phyloP scores from a whole-genome alignment of 1,284 basidiomycete species.

The Sanghuangporus baumii region DNA sequence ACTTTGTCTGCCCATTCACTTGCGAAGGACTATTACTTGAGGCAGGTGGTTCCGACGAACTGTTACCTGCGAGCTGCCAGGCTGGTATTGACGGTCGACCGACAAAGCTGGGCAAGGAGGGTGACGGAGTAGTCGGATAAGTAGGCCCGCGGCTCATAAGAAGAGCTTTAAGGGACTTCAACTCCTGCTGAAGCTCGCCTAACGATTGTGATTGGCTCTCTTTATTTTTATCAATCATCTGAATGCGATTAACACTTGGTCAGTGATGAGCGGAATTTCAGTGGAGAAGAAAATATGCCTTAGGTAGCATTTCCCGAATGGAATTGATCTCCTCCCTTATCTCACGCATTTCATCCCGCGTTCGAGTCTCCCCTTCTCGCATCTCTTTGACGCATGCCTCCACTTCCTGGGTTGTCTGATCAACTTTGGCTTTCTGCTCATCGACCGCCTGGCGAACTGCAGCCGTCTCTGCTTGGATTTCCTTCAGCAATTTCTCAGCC shows the following conservation, averaged over 20 bases:
- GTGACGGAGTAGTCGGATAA: constrained; percentile 41
- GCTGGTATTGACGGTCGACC: constrained; percentile 78
- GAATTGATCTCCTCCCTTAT: constrained; percentile 88
- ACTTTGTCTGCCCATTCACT: background rate
- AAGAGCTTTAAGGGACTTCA: constrained; percentile 92
- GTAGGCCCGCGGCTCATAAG: constrained; percentile 75
- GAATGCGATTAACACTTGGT: constrained; percentile 7
- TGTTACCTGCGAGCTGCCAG: constrained; percentile 66
- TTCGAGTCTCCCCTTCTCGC: constrained; percentile 71
- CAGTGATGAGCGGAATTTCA: constrained; percentile 4
- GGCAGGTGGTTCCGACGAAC: background rate
- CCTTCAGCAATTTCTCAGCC: constrained; percentile 76
- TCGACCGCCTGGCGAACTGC: constrained; percentile 76
- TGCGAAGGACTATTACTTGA: background rate
- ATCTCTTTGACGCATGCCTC: constrained; percentile 74
- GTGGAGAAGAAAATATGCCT: constrained; percentile 42
- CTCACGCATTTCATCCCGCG: constrained; percentile 88
- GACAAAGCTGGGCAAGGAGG: constrained; percentile 40
- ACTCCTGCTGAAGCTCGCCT: constrained; percentile 85
- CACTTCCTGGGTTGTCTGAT: constrained; percentile 76
- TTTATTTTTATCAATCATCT: constrained; percentile 96
- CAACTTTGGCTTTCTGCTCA: constrained; percentile 75
- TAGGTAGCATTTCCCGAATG: constrained; percentile 87
- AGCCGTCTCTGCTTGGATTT: constrained; percentile 75
- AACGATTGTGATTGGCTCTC: constrained; percentile 76